These are phyloP conservation scores for Nakazawaea holstii DNA, from an alignment of 805 yeast species.

Conservation along the genomic window DNA sequence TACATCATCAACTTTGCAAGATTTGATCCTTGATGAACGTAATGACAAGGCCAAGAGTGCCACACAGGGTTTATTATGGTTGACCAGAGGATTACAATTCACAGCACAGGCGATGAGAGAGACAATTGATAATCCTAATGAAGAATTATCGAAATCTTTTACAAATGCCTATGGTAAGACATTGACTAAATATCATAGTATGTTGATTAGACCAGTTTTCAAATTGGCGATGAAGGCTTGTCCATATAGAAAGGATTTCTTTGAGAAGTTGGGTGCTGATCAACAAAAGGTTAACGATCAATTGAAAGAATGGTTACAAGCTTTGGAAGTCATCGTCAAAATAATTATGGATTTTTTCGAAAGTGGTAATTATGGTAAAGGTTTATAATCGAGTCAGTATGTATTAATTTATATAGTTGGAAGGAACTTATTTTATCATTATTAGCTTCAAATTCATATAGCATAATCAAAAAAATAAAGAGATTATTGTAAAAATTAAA, in stretches of 20 bases:
- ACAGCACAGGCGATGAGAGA: slow-evolving; percentile 88
- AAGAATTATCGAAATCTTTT: slow-evolving; percentile 71
- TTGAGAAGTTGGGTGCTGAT: slow-evolving; percentile 74
- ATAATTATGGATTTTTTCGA: slow-evolving; percentile 71
- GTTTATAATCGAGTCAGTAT: slow-evolving; percentile 48
- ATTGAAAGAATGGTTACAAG: slow-evolving; percentile 66
- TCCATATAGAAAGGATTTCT: slow-evolving; percentile 85
- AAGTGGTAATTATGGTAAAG: slow-evolving; percentile 84
- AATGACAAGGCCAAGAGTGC: slow-evolving; percentile 62
- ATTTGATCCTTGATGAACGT: slow-evolving; percentile 67
- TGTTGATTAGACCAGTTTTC: slow-evolving; percentile 81
- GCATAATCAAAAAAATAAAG: no score
- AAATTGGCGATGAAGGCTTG: slow-evolving; percentile 94
- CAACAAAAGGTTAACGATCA: slow-evolving; percentile 62
- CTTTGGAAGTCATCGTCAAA: slow-evolving; percentile 69
- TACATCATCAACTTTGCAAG: slow-evolving; percentile 66
- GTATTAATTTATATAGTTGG: no score
- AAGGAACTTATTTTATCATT: no score
- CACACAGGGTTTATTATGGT: slow-evolving; percentile 88
- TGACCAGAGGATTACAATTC: slow-evolving; percentile 78
- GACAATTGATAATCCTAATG: slow-evolving; percentile 56
- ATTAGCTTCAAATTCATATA: no score
- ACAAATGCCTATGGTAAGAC: slow-evolving; percentile 83
- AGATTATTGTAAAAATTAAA: no score
- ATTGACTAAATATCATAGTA: slow-evolving; percentile 72